Evolutionary conservation across 2,329 filamentous ascomycete genomes (phyloP), one percentile per base, ranked within the genome.

Genomic region (Aspergillus tamarii): DNA sequence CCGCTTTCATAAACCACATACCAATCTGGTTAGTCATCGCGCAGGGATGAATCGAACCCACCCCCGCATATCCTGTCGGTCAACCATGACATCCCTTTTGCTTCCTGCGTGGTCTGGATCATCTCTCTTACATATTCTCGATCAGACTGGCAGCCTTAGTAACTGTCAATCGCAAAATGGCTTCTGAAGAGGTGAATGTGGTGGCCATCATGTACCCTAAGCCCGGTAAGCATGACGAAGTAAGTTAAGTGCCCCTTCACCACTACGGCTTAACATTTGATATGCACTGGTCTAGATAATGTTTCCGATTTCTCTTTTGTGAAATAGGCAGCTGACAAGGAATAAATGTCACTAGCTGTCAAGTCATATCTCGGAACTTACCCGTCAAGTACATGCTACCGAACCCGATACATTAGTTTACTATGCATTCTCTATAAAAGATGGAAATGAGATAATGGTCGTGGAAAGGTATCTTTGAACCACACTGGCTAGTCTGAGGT

Each of bases 391-490:
- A 26, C 70, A 75, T 55, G 71, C 68, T 36, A 67, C 74, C 19
- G 76, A 78, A 48, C 74, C 76, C 9, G 70, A 70, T 23, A 74
- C 73, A 10, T 61, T 77, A 14, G 56, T 73, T 34, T 77, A 76
- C 65, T 76, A 76, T 45, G 69, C 71, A 16, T 69, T 74, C 14
- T 59, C 64, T 10, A 66, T 72, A 16, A 64, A 69, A 30, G 71
- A 70, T 16, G 72, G 72, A 43, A 70, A 74, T 16, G 74, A 76
- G 55, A 70, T 78, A 53, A 68, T 77, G 30, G 69, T 74, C 16
- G 69, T 77, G n/a, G 75, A 77, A 52, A 72, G 73, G 75, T 77
- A 61, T 61, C 59, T 60, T 1, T 32, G 28, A 12, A 32, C 19
- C 30, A 8, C 26, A 43, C 52, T 52, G 28, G 39, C 10, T 53